Conservation (phyloP, 176 grass and related monocot genomes). For the Triticum turgidum region DNA sequence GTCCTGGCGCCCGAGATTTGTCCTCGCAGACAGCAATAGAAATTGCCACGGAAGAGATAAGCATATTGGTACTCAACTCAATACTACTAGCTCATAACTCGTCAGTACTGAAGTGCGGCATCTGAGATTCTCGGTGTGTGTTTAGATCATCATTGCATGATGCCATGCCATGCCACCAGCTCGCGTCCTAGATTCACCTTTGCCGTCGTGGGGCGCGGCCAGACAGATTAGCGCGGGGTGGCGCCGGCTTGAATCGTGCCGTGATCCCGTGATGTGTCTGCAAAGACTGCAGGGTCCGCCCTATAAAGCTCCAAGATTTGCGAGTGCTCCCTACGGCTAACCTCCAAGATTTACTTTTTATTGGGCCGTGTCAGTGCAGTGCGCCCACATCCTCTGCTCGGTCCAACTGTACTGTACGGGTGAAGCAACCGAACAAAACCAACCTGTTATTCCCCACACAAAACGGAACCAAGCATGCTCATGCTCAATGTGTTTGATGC, state of each 20-base stretch:
- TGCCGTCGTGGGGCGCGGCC: neutral
- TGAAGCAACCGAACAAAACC: neutral
- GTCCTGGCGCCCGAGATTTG: neutral
- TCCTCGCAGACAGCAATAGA: neutral
- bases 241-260: neutral
- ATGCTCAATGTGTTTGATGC: neutral
- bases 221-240: neutral
- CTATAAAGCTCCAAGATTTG: neutral
- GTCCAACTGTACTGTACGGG: neutral
- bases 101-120: neutral
- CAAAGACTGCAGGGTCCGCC: neutral
- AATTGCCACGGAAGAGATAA: neutral
- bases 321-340: neutral
- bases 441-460: neutral
- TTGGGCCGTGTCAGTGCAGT: neutral
- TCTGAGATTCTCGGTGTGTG: neutral
- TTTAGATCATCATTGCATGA: neutral
- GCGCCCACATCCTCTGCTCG: neutral
- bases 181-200: neutral
- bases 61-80: too few species aligned
- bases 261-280: neutral
- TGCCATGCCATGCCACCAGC: neutral
- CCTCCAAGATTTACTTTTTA: slow-evolving; percentile 17
- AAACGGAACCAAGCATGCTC: slow-evolving; percentile 14
- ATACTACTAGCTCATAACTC: too few species aligned